A percentile compares a stretch with the other conserved stretches of the same genome.
Conservation (phyloP, 1,139 yeast species). For the Lizanozyma gosingica region DNA sequence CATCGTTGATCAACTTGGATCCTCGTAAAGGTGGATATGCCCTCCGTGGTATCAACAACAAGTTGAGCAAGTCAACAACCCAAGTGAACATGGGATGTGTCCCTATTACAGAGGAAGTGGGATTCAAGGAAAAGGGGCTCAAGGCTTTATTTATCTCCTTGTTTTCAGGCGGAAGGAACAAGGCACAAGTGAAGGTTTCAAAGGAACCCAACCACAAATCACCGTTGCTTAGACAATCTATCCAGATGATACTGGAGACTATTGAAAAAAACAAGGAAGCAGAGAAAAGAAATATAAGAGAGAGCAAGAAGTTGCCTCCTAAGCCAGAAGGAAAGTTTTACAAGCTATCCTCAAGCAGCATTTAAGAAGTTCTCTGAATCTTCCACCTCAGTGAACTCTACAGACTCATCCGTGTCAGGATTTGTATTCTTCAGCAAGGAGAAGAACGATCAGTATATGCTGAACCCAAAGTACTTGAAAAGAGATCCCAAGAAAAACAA, state of each 20-base stretch:
- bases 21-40: not conserved
- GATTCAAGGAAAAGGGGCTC: not conserved
- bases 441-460: constrained; percentile 3
- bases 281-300: not conserved
- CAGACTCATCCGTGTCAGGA: constrained; percentile 21
- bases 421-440: constrained; percentile 18
- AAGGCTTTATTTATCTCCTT: not conserved
- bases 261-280: not conserved
- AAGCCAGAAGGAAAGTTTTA: not conserved
- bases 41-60: not conserved
- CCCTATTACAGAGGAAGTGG: not conserved
- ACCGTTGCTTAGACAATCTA: not conserved
- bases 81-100: not conserved
- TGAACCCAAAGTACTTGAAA: constrained; percentile 4
- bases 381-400: constrained; percentile 6
- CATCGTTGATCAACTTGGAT: not conserved
- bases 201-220: not conserved
- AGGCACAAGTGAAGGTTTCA: not conserved
- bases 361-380: not conserved
- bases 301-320: not conserved
- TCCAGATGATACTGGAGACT: not conserved
- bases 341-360: not conserved
- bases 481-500: constrained; percentile 10
- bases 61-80: not conserved
- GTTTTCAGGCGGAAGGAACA: not conserved